Evolutionary conservation across 768 basidiomycete genomes (phyloP).

Genomic region (Tubosaeta brunneosetosa): DNA sequence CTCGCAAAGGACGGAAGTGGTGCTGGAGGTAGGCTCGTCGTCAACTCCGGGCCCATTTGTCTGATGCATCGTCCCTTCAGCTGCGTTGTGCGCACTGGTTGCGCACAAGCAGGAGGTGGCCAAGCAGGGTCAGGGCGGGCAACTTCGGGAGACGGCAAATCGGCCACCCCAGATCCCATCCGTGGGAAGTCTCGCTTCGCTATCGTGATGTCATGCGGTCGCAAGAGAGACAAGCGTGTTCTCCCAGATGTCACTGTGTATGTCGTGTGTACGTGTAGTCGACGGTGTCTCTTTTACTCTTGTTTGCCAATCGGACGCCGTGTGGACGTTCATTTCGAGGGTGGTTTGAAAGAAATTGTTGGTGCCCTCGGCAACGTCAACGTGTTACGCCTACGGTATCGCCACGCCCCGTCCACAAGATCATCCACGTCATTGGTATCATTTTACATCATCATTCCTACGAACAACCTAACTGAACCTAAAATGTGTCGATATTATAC

Average conservation of each 20-base stretch:
- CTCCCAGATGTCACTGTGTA: not conserved
- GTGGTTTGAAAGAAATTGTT: no score
- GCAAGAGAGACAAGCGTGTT: no score
- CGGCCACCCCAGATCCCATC: slow-evolving; percentile 11
- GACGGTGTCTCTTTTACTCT: not conserved
- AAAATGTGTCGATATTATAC: slow-evolving; percentile 22
- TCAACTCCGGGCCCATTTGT: not conserved
- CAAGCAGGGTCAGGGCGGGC: slow-evolving; percentile 8
- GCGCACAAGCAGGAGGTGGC: slow-evolving; percentile 23
- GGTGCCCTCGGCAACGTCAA: not conserved
- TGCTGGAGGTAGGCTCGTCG: slow-evolving; percentile 67
- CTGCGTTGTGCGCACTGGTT: slow-evolving; percentile 77
- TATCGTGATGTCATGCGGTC: slow-evolving; percentile 11
- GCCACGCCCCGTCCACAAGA: slow-evolving; percentile 7
- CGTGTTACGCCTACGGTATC: not conserved
- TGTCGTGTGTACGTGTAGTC: slow-evolving; percentile 9
- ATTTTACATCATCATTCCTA: slow-evolving; percentile 5
- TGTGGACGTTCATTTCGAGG: not conserved
- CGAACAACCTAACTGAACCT: not conserved
- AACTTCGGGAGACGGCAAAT: slow-evolving; percentile 2
- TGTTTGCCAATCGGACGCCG: not conserved
- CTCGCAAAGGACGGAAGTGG: slow-evolving; percentile 97
- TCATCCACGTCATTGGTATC: slow-evolving; percentile 1
- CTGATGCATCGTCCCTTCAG: slow-evolving; percentile 35
- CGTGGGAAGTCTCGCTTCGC: slow-evolving; percentile 14